A percentile compares a stretch with the other conserved stretches of the same genome.
These are phyloP conservation scores for Pyronema omphalodes DNA, from an alignment of 495 filamentous ascomycete genomes.

Conservation along the genomic window DNA sequence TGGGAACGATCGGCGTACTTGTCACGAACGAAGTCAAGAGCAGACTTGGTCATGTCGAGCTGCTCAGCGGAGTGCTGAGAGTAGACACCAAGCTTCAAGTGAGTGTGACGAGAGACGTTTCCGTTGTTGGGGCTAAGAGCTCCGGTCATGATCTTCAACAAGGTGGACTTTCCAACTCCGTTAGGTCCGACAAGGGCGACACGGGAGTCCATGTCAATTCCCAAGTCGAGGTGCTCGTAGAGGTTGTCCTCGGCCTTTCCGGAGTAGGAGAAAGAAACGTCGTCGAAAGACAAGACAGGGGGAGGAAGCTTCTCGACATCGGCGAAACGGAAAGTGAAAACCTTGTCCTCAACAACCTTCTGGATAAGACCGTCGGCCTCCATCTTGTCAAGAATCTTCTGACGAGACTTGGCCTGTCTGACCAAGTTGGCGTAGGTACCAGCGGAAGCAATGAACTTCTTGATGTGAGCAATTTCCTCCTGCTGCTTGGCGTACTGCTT, in stretches of 20 bases:
- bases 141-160: constrained; percentile 93
- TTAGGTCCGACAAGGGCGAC: constrained; percentile 95
- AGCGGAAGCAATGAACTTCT: constrained; percentile 97
- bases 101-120: constrained; percentile 74
- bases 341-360: constrained; percentile 62
- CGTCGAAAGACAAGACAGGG: constrained; percentile 87
- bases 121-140: constrained; percentile 74
- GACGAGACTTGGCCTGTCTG: constrained; percentile 91
- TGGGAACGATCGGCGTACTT: constrained; percentile 77
- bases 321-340: constrained; percentile 97
- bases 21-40: constrained; percentile 92
- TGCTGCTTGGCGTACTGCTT: constrained; percentile 99
- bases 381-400: constrained; percentile 99
- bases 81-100: constrained; percentile 96
- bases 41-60: constrained; percentile 92
- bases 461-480: constrained; percentile 98
- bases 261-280: constrained; percentile 95
- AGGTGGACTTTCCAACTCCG: constrained; percentile 98
- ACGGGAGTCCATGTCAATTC: constrained; percentile 98
- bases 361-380: constrained; percentile 97
- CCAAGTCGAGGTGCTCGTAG: constrained; percentile 89
- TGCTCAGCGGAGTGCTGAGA: constrained; percentile 96
- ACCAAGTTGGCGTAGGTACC: constrained; percentile 99
- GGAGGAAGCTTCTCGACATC: constrained; percentile 96
- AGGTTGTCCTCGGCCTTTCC: constrained; percentile 76